A percentile compares a stretch with the other conserved stretches of the same genome.
phyloP scores from a whole-genome alignment of 2,329 filamentous ascomycete species.

The Trichophyton schoenleinii region DNA sequence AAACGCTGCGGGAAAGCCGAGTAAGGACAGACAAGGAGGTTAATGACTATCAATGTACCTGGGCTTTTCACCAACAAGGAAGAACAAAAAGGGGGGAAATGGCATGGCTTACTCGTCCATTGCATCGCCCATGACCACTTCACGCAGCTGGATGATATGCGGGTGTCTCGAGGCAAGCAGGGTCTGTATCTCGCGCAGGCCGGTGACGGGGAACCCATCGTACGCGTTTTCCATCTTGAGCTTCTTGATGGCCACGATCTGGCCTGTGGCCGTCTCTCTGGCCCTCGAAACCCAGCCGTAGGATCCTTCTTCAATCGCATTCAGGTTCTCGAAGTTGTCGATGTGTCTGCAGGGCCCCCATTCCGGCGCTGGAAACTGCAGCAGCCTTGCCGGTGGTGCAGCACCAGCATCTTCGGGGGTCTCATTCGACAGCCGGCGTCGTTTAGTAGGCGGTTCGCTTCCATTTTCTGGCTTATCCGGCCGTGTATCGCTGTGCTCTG shows the following conservation, averaged over 20 bases:
- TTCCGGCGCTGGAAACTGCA: constrained; percentile 56
- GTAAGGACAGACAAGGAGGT: constrained; percentile 16
- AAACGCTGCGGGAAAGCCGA: constrained; percentile 49
- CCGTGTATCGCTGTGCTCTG: constrained; percentile 15
- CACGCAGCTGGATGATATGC: constrained; percentile 70
- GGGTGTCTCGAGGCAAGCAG: constrained; percentile 65
- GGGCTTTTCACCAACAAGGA: constrained; percentile 23
- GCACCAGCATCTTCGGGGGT: constrained; percentile 17
- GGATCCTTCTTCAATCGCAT: constrained; percentile 93
- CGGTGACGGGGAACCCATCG: constrained; percentile 85
- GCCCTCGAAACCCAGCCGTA: constrained; percentile 92
- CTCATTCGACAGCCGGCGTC: constrained; percentile 48
- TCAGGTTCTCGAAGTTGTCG: constrained; percentile 80
- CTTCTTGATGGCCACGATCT: constrained; percentile 83
- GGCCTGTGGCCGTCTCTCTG: constrained; percentile 57
- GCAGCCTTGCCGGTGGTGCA: constrained; percentile 40
- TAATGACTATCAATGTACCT: constrained; percentile 24
- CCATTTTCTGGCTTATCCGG: constrained; percentile 11
- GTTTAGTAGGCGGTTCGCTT: constrained; percentile 42
- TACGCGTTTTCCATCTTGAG: constrained; percentile 71
- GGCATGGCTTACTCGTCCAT: constrained; percentile 41
- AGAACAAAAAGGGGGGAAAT: background rate
- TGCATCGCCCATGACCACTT: constrained; percentile 66
- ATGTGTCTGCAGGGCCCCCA: constrained; percentile 67
- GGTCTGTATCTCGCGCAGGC: constrained; percentile 85